These are phyloP conservation scores for Coffea eugenioides DNA, from an alignment of 257 asterid species.

Conservation along the genomic window DNA sequence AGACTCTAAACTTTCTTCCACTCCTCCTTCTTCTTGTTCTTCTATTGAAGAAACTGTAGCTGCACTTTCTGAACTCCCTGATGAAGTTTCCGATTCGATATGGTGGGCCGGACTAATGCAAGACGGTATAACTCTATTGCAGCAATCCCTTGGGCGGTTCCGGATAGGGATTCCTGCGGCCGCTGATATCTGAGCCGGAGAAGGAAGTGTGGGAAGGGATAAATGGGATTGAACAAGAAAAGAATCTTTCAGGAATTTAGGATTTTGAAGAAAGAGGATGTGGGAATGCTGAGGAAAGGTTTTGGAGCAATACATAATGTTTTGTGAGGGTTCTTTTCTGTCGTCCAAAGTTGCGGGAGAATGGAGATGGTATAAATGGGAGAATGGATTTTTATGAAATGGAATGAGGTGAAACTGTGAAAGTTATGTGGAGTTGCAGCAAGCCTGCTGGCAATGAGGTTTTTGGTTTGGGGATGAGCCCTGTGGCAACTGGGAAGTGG, in stretches of 20 bases:
- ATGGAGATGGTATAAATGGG: background rate
- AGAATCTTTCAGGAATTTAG: background rate
- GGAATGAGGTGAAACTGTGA: background rate
- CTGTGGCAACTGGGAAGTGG: background rate
- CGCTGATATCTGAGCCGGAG: background rate
- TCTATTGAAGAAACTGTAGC: conserved; percentile 27
- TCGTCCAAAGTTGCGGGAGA: background rate
- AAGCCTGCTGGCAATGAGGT: background rate
- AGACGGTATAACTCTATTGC: conserved; percentile 5
- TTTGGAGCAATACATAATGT: conserved; percentile 12
- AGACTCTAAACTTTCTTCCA: conserved; percentile 27
- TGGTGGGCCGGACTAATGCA: conserved; percentile 52
- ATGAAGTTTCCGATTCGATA: conserved; percentile 15
- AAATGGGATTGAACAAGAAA: conserved; percentile 6
- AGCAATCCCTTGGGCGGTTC: conserved; percentile 7
- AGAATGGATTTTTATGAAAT: background rate
- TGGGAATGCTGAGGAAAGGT: conserved; percentile 3
- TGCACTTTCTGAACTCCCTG: conserved; percentile 19
- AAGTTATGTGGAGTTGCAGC: background rate
- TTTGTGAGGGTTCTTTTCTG: no score
- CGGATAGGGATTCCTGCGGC: background rate
- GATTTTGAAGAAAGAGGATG: conserved; percentile 3
- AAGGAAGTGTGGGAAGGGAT: background rate
- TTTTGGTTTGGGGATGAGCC: background rate
- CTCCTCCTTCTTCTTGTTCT: conserved; percentile 32